Percentiles rank a stretch among this genome's conserved stretches.
These are phyloP conservation scores for Trichoderma sp. DNA, from an alignment of 2,329 filamentous ascomycete species.

Conservation along the genomic window DNA sequence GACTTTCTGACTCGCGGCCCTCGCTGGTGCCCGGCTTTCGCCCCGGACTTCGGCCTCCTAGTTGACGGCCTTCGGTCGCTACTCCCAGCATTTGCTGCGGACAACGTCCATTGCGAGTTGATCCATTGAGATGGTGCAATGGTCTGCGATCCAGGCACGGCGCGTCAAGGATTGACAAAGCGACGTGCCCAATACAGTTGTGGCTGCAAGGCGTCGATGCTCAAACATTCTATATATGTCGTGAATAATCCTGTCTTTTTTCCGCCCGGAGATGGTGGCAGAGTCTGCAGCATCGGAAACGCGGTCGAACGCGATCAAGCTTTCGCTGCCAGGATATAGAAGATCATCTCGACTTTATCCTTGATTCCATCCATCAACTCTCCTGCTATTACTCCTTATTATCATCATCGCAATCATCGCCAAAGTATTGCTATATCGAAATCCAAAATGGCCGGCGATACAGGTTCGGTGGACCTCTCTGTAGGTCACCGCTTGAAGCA, in stretches of 20 bases:
- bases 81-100: neutral
- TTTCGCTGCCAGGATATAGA: neutral
- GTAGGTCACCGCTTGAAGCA: slow-evolving; percentile 7
- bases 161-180: neutral
- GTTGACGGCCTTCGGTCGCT: neutral
- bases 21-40: slow-evolving; percentile 7
- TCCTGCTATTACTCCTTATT: neutral
- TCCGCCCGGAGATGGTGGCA: neutral
- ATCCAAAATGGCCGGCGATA: neutral
- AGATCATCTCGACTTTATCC: neutral
- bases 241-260: slow-evolving; percentile 13
- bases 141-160: neutral
- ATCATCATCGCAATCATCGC: neutral
- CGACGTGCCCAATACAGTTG: neutral
- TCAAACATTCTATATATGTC: slow-evolving; percentile 15
- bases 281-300: neutral
- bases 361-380: neutral
- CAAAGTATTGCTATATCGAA: neutral
- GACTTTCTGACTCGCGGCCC: neutral
- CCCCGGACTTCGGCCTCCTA: slow-evolving; percentile 1
- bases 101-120: slow-evolving; percentile 17
- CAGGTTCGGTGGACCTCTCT: neutral
- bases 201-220: neutral
- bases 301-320: slow-evolving; percentile 4
- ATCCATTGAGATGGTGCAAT: slow-evolving; percentile 17